Percentiles rank a stretch among this genome's conserved stretches.
Evolutionary conservation across 345 rosid species (phyloP).

Genomic region (Schrenkiella parvula): DNA sequence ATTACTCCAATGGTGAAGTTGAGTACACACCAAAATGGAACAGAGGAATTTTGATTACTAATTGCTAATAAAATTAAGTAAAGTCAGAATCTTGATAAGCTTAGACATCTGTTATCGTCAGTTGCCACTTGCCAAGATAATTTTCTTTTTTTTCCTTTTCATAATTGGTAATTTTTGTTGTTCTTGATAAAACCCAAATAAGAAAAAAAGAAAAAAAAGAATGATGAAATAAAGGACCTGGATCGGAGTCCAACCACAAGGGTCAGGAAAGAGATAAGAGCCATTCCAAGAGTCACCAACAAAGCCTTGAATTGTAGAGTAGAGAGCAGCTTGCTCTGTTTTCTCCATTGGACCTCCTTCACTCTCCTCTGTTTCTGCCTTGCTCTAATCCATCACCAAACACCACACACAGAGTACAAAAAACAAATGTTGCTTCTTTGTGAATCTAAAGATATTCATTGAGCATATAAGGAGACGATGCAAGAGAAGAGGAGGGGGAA

Average conservation of each 20-base stretch:
- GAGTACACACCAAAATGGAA: conserved; percentile 3
- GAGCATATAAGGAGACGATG: conserved; percentile 5
- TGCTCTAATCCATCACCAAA: conserved; percentile 36
- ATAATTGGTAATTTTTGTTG: neutral
- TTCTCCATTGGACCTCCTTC: conserved; percentile 67
- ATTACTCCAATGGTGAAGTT: neutral
- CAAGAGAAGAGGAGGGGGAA: neutral
- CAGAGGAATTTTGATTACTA: neutral
- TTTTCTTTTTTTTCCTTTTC: neutral
- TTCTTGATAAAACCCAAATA: neutral
- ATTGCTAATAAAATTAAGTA: neutral
- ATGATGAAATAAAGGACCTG: conserved; percentile 47
- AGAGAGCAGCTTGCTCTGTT: conserved; percentile 65
- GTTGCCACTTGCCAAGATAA: neutral
- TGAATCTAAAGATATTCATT: neutral
- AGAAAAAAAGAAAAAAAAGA: conserved; percentile 17
- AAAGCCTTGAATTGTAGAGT: conserved; percentile 75
- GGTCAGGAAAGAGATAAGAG: conserved; percentile 87
- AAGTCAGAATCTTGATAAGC: neutral
- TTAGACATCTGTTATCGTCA: neutral
- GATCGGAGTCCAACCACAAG: conserved; percentile 98
- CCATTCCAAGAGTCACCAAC: conserved; percentile 92
- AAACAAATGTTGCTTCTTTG: conserved; percentile 23
- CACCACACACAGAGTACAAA: conserved; percentile 37
- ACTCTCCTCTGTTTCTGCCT: conserved; percentile 41